Base-by-base conservation (phyloP, 192 early-diverging fungal genomes). In the Backusella circina region DNA sequence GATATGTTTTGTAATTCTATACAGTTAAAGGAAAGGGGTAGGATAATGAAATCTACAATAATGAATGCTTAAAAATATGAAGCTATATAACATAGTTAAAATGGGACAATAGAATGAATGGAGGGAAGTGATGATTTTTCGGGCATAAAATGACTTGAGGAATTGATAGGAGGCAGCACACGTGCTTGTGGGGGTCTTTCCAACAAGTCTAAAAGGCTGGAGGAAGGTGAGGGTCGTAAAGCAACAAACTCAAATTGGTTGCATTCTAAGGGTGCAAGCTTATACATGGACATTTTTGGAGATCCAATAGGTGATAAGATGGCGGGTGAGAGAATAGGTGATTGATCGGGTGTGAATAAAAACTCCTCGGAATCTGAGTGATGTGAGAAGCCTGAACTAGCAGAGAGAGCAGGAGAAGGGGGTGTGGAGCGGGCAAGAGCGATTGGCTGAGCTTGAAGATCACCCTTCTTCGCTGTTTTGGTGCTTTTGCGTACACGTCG, bases 401-500 rank as follows among this genome's bases (percentile, higher is more conserved):
- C 57, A 57, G 76, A 72, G 21, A 78, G 31, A 23, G 65, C 23
- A 31, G 71, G 65, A 18, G 75, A 65, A 44, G 61, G 75, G 39
- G 68, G 75, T 28, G 37, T 44, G 21, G 68, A 65, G 5, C 75
- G 69, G 10, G 61, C n/a, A 10, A 69, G 35, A 6, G 28, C 36
- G 9, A 69, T 69, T 18, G 67, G 67, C 35, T 69, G 67, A 23
- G 32, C 33, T 68, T 68, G 67, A 23, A 23, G 31, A 23, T 37
- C 8, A 10, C n/a, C 33, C 36, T 68, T n/a, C 21, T 35, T 32
- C 10, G 33, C 23, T 47, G 38, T 37, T 47, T 47, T 35, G 32
- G 30, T 61, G 6, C n/a, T 66, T 66, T 79, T 76, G 9, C 84
- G 79, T 10, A 80, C 84, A 67, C 81, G 78, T 67, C 75, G 79